Percentiles rank a stretch among this genome's conserved stretches.
Evolutionary conservation across 2,329 filamentous ascomycete genomes (phyloP).

Genomic region (Parafenestella ontariensis): DNA sequence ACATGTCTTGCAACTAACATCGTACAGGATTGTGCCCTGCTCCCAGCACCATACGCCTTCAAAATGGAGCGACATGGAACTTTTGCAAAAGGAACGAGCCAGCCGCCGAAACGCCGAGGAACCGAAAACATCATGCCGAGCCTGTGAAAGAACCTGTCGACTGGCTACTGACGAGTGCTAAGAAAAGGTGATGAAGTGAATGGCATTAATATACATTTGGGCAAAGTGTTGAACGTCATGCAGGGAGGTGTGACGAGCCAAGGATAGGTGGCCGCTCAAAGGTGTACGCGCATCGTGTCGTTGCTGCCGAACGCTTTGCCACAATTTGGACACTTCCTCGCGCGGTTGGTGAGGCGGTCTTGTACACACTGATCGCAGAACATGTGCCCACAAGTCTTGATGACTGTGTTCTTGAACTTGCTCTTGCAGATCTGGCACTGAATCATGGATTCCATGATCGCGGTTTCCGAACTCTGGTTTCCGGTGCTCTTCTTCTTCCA

Average conservation of each 20-base stretch:
- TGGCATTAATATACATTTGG: conserved; percentile 17
- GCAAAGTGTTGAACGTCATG: neutral
- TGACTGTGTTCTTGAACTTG: conserved; percentile 90
- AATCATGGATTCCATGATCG: conserved; percentile 79
- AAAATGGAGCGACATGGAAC: neutral
- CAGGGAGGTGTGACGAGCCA: neutral
- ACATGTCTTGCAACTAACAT: conserved; percentile 15
- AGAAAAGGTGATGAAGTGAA: conserved; percentile 14
- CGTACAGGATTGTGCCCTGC: conserved; percentile 9
- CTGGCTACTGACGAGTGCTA: conserved; percentile 5
- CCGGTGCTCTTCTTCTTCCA: conserved; percentile 85
- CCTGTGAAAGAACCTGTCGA: conserved; percentile 4
- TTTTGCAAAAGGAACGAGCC: conserved; percentile 2
- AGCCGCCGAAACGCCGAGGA: conserved; percentile 14
- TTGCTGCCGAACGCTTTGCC: conserved; percentile 88
- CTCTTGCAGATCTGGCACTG: conserved; percentile 92
- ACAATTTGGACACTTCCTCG: conserved; percentile 95
- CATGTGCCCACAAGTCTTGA: conserved; percentile 93
- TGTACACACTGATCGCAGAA: conserved; percentile 93
- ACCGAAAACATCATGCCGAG: conserved; percentile 5
- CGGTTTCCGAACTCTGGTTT: conserved; percentile 82
- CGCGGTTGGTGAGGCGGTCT: conserved; percentile 84
- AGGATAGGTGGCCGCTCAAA: conserved; percentile 16
- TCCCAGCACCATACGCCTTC: neutral
- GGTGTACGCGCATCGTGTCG: conserved; percentile 75